These are phyloP conservation scores for Phaeolepiota aurea DNA, from an alignment of 768 basidiomycete genomes.

Conservation along the genomic window DNA sequence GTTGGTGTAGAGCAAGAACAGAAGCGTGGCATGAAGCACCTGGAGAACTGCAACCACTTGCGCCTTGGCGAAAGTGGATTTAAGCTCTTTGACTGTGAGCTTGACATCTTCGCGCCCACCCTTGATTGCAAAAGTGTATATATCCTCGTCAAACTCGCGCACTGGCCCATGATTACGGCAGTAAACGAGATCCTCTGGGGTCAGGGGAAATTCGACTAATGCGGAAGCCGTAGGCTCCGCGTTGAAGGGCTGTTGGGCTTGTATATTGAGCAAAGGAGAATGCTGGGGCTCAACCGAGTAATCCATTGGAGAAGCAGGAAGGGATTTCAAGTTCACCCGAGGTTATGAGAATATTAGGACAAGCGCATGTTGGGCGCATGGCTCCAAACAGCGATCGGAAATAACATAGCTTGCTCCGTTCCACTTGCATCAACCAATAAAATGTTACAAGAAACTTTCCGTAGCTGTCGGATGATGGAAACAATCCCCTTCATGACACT, in stretches of 20 bases:
- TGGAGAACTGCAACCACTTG: constrained; percentile 48
- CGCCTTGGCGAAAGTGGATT: constrained; percentile 26
- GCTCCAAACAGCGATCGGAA: not conserved
- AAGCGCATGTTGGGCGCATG: not conserved
- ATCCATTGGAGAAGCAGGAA: constrained; percentile 26
- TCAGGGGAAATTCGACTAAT: constrained; percentile 50
- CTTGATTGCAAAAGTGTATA: constrained; percentile 31
- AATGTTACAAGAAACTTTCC: not conserved
- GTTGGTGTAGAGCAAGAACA: not conserved
- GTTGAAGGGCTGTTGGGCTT: constrained; percentile 50
- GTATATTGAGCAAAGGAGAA: constrained; percentile 36
- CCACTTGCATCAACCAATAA: not conserved
- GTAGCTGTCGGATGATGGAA: no score
- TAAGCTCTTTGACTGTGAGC: constrained; percentile 31
- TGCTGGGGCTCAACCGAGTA: constrained; percentile 40
- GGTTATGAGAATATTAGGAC: not conserved
- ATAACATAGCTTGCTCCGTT: not conserved
- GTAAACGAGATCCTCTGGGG: constrained; percentile 59
- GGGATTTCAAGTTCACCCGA: not conserved
- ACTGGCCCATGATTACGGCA: constrained; percentile 67
- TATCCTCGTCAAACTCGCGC: constrained; percentile 36
- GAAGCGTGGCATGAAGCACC: constrained; percentile 21
- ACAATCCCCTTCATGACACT: no score
- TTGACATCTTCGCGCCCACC: constrained; percentile 20
- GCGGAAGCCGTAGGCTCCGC: constrained; percentile 54